Evolutionary conservation across 2,329 filamentous ascomycete species (phyloP).

Genomic region (Alternaria alternata): DNA sequence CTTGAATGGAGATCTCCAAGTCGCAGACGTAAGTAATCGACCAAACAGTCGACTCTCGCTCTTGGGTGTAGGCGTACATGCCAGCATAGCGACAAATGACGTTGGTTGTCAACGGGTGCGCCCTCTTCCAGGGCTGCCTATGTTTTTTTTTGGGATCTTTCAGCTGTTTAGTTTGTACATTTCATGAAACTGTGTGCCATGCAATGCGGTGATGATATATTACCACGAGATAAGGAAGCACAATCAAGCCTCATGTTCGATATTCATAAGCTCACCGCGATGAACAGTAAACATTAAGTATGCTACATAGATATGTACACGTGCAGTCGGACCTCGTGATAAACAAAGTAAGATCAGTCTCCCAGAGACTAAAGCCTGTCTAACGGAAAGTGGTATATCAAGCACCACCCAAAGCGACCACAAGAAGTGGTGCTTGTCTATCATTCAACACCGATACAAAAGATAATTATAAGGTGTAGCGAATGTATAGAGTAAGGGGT

Average conservation of each 20-base stretch:
- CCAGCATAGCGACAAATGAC: neutral
- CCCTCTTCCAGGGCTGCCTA: neutral
- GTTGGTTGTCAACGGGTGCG: neutral
- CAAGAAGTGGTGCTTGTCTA: neutral
- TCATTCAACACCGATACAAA: conserved; percentile 14
- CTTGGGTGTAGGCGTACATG: neutral
- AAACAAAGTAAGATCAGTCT: conserved; percentile 12
- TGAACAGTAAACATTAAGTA: conserved; percentile 26
- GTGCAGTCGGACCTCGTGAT: conserved; percentile 32
- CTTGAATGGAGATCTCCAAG: neutral
- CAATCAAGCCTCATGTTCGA: neutral
- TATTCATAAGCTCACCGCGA: conserved; percentile 6
- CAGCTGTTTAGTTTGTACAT: neutral
- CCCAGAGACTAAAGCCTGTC: conserved; percentile 15
- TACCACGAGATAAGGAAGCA: neutral
- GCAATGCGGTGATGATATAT: neutral
- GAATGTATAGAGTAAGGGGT: conserved; percentile 16
- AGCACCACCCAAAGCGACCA: conserved; percentile 4
- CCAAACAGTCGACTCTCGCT: neutral
- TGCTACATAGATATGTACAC: conserved; percentile 25
- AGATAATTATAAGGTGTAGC: conserved; percentile 18
- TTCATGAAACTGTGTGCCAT: neutral
- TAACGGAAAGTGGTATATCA: conserved; percentile 24
- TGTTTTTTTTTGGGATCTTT: neutral
- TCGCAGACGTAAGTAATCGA: neutral